Base-by-base conservation (phyloP, 345 rosid genomes). In the Brassica nigra region DNA sequence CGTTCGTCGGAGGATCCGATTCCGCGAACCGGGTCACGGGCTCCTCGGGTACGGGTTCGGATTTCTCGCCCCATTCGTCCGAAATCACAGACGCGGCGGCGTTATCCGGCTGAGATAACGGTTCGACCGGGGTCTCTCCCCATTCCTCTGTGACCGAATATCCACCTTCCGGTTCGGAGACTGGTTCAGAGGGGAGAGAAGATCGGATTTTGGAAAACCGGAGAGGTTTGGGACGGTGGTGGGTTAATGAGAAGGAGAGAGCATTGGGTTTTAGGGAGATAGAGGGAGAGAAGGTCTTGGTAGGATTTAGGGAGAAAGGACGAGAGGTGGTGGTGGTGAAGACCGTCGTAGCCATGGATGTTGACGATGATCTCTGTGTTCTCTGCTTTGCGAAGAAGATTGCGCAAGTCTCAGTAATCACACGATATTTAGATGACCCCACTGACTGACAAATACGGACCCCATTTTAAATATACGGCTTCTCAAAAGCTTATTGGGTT, bases 1-100 rank as follows among this genome's bases (percentile, higher is more conserved):
- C 97, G 70, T 84, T 82, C 81, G 15, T 76, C 6, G 98, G 89
- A 55, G 98, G 97, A 83, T 95, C 98, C 84, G 87, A 81, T 2
- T 88, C 97, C 20, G 88, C 42, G 62, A 83, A 68, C 74, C 73
- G 87, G 68, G 88, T 83, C 52, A 79, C 87, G 10, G 89, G 75
- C 8, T 76, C 87, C 42, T 65, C 83, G 4, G 36, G 62, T 7
- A 66, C 85, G 12, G 83, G 66, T 49, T 77, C 91, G 54, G 87
- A 8, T 77, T 85, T 89, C 65, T 95, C 99, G 0, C 97, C 96
- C 98, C 98, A 92, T 81, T 92, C 96, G 78, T 95, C 98, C 8
- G 93, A 85, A 75, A 87, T 33, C 23, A 44, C 65, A 0, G 54
- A 3, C 3, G 42, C 63, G 57, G 52, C 69, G 65, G 52, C 69